Base-by-base conservation (phyloP, 768 basidiomycete species). In the Artomyces pyxidatus region DNA sequence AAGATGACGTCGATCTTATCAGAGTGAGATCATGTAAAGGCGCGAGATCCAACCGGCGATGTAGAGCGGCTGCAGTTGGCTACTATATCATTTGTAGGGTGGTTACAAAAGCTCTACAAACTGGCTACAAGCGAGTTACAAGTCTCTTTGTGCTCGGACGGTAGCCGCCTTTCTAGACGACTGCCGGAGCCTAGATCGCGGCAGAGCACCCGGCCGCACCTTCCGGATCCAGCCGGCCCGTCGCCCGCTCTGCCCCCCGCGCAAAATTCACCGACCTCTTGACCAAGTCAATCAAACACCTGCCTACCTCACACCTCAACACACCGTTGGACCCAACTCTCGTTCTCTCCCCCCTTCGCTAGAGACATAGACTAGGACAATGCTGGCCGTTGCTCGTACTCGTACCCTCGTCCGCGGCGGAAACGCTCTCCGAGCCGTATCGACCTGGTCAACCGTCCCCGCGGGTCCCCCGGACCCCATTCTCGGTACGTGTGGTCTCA, bases 401-500 rank as follows among this genome's bases (percentile, higher is more conserved):
- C 55, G 78, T 55, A 66, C 72, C 48, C 80, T 83, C 65, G 76
- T 77, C 43, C 73, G 41, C 67, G 70, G 48, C 63, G 70, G 58
- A 63, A 67, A 48, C 55, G 59, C 45, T 53, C 58, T 59, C 67
- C 74, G 43, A 59, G 75, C 60, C 50, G 62, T 82, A 49, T 92
- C 88, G 11, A 79, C 78, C 19, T 95, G 92, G 92, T 77, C 84
- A 42, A 67, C 76, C 50, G 89, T 95, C 50, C 79, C 83, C 42
- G 85, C 87, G 23, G 92, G 92, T 25, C 92, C 92, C 54, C 91
- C 92, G 22, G 92, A 95, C 65, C 81, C 92, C 44, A 95, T 95
- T 71, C 83, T 95, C 48, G 92, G 90, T 90, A 47, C 48, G 74
- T 64, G 49, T 48, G 54, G 49, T 51, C 47, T 22, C 37, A 1